Conservation (phyloP, 2,329 filamentous ascomycete genomes). For the Aspergillus phoenicis region DNA sequence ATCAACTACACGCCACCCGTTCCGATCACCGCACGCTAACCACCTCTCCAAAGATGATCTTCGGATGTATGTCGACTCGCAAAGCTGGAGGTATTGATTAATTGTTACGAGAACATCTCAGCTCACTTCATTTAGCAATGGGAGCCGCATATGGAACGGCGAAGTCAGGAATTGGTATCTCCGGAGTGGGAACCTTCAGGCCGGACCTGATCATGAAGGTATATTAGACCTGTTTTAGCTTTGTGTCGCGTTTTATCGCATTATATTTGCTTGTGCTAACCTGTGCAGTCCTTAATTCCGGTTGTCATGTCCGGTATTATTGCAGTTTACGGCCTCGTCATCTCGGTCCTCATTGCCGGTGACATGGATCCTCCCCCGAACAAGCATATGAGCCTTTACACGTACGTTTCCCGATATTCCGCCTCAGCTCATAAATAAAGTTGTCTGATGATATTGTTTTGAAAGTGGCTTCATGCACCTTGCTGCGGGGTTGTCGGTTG, state of each 20-base stretch:
- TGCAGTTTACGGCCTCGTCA: constrained; percentile 95
- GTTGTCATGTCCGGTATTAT: constrained; percentile 97
- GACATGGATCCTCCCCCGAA: constrained; percentile 74
- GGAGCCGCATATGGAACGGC: constrained; percentile 70
- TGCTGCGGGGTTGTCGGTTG: constrained; percentile 85
- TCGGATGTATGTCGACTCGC: constrained; percentile 49
- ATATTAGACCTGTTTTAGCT: constrained; percentile 19
- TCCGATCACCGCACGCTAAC: constrained; percentile 26
- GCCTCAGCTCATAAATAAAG: not conserved
- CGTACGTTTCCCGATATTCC: constrained; percentile 53
- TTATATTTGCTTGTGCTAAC: not conserved
- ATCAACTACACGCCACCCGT: constrained; percentile 1
- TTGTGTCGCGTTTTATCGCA: not conserved
- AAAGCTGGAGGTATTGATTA: constrained; percentile 11
- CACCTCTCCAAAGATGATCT: constrained; percentile 49
- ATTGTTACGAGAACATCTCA: constrained; percentile 5
- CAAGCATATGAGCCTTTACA: constrained; percentile 79
- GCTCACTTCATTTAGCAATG: constrained; percentile 51
- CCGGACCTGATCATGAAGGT: constrained; percentile 72
- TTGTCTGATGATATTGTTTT: constrained; percentile 20
- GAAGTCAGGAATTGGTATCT: constrained; percentile 69
- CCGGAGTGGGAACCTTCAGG: constrained; percentile 66
- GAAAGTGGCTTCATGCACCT: constrained; percentile 87
- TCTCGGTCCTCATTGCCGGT: constrained; percentile 91
- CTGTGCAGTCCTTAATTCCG: constrained; percentile 51